Evolutionary conservation across 352 stramenopile genomes (phyloP).

Genomic region (Globisporangium cystogenes): DNA sequence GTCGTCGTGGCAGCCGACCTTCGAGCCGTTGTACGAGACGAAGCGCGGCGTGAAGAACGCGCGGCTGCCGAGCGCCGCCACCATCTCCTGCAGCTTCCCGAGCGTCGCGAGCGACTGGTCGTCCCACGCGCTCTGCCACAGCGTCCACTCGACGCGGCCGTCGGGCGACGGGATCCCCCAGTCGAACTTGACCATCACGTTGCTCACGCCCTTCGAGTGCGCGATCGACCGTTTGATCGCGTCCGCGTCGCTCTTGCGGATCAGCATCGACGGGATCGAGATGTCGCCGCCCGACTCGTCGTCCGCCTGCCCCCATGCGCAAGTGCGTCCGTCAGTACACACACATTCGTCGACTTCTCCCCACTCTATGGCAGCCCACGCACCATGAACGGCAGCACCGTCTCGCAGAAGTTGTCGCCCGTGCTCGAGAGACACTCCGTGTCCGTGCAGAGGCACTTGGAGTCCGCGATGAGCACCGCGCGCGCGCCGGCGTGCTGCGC

Average conservation of each 20-base stretch:
- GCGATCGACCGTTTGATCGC: slow-evolving; percentile 88
- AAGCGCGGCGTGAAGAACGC: slow-evolving; percentile 96
- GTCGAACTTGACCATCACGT: slow-evolving; percentile 94
- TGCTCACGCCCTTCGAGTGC: slow-evolving; percentile 83
- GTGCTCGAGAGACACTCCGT: slow-evolving; percentile 64
- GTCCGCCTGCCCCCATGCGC: slow-evolving; percentile 88
- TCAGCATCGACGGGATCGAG: slow-evolving; percentile 95
- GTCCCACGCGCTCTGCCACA: slow-evolving; percentile 96
- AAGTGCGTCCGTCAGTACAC: too few relatives aligned
- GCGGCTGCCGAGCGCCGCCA: slow-evolving; percentile 83
- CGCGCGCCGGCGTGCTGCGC: slow-evolving; percentile 91
- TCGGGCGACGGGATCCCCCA: slow-evolving; percentile 93
- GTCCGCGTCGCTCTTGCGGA: slow-evolving; percentile 94
- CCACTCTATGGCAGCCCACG: not conserved
- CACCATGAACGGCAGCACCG: slow-evolving; percentile 80
- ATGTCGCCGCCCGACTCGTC: slow-evolving; percentile 96
- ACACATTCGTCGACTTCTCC: too few relatives aligned
- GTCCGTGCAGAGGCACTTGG: slow-evolving; percentile 93
- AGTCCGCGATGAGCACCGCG: slow-evolving; percentile 95
- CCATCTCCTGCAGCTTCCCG: slow-evolving; percentile 76
- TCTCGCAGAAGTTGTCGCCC: slow-evolving; percentile 85
- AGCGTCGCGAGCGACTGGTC: slow-evolving; percentile 73
- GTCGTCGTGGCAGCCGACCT: slow-evolving; percentile 86
- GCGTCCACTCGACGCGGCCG: slow-evolving; percentile 94
- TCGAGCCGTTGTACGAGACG: slow-evolving; percentile 95